Evolutionary conservation across 257 asterid species (phyloP).

Genomic region (Lycium barbarum): DNA sequence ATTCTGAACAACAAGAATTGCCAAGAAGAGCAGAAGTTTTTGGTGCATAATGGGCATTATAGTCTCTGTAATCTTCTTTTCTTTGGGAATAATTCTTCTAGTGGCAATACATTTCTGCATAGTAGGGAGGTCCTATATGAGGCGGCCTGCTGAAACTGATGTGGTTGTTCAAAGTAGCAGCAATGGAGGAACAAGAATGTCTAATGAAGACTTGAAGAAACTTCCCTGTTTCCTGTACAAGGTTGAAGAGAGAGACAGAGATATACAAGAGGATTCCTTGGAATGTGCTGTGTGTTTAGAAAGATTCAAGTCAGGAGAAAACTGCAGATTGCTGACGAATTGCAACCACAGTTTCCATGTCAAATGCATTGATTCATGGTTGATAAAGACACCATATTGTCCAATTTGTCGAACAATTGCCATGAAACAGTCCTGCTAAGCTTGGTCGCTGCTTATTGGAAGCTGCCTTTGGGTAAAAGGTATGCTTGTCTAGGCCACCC

Average conservation of each 20-base stretch:
- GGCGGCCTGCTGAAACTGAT: not conserved
- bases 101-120: not conserved
- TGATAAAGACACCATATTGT: not conserved
- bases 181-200: not conserved
- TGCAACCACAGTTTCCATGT: constrained; percentile 12
- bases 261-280: not conserved
- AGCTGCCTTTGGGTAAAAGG: not conserved
- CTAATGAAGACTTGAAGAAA: not conserved
- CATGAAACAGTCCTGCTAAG: not conserved
- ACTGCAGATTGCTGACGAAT: not conserved
- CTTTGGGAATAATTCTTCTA: not conserved
- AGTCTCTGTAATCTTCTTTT: not conserved
- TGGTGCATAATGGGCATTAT: not conserved
- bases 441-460: not conserved
- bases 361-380: constrained; percentile 7
- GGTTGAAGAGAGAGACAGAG: not conserved
- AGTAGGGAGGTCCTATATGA: not conserved
- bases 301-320: not conserved
- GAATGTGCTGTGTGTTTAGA: not conserved
- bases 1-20: not conserved
- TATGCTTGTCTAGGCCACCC: too few species aligned
- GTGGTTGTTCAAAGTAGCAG: not conserved
- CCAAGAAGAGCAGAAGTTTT: not conserved
- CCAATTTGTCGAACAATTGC: not conserved
- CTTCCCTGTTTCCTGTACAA: not conserved